A percentile compares a stretch with the other conserved stretches of the same genome.
phyloP scores from a whole-genome alignment of 495 filamentous ascomycete species.

The Penicillium tannophilum region DNA sequence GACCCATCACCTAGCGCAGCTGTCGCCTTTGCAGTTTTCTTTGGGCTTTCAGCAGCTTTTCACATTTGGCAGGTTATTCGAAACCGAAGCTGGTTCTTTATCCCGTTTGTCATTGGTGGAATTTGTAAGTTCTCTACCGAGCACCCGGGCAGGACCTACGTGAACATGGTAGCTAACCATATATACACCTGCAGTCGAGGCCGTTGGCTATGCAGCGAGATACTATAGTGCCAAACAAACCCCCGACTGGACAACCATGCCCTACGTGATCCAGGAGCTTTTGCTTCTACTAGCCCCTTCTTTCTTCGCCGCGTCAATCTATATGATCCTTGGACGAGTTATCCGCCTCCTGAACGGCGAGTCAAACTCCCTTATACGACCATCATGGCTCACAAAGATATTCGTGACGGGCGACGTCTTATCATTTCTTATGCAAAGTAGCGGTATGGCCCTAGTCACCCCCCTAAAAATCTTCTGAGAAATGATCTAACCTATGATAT shows the following conservation, averaged over 20 bases:
- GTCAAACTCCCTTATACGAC: slow-evolving; percentile 17
- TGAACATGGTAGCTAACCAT: neutral
- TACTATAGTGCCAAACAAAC: slow-evolving; percentile 24
- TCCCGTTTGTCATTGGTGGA: slow-evolving; percentile 52
- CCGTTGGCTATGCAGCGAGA: slow-evolving; percentile 31
- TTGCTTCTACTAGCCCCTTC: slow-evolving; percentile 50
- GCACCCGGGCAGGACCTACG: neutral
- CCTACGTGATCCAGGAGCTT: slow-evolving; percentile 45
- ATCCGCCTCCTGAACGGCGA: slow-evolving; percentile 45
- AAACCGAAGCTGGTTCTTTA: slow-evolving; percentile 46
- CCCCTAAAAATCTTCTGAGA: neutral
- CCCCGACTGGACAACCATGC: slow-evolving; percentile 19
- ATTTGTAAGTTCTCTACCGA: slow-evolving; percentile 39
- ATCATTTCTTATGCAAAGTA: slow-evolving; percentile 26
- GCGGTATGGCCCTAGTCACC: slow-evolving; percentile 14
- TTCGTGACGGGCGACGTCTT: slow-evolving; percentile 35
- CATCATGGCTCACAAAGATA: slow-evolving; percentile 26
- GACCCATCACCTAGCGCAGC: slow-evolving; percentile 17
- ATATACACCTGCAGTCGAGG: slow-evolving; percentile 21
- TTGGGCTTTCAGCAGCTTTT: slow-evolving; percentile 24
- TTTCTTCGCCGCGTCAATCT: slow-evolving; percentile 54
- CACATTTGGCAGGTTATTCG: slow-evolving; percentile 40
- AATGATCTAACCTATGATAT: neutral
- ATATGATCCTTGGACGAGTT: slow-evolving; percentile 55
- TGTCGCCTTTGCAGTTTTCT: slow-evolving; percentile 13